Base-by-base conservation (phyloP, 345 rosid species). In the Hibiscus mutabilis region DNA sequence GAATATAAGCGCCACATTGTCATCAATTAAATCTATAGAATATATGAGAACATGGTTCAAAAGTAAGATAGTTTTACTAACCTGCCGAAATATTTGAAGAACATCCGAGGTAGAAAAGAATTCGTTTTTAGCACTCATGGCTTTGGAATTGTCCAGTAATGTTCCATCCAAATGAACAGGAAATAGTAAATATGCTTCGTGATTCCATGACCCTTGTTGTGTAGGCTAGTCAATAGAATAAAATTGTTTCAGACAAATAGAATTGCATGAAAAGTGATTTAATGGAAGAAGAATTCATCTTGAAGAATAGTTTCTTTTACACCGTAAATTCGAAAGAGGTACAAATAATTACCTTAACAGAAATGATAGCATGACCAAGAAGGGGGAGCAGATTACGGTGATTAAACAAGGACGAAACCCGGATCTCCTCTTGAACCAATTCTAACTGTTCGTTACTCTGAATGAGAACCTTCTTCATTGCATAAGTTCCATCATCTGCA, bases 161-260 rank as follows among this genome's bases (percentile, higher is more conserved):
- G 97, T 96, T 56, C 99, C 98, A 82, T 89, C 96, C 87, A 92
- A 74, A 77, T 96, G 99, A 78, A 91, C 98, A 10, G 99, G 99
- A 83, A 96, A 96, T 18, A 96, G 82, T 83, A 96, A 79, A 82
- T 92, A 96, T 53, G 98, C 97, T 82, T 96, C 99, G 60, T 96
- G 98, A 69, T 80, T 92, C 91, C 88, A 79, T 44, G 89, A 75
- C 81, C 88, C 88, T 80, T 89, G 96, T 86, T 87, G 91, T 14
- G 82, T 78, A 68, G 82, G 84, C 99, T 95, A 73, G 73, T 52
- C 77, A 73, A 42, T 75, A 40, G 15, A 68, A 70, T 70, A 40
- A 42, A n/a, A n/a, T 3, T 13, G 49, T 35, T 60, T 66, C 8
- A 25, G 37, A 60, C 8, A 18, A 47, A 46, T 42, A 13, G 19